Conservation (phyloP, 305 asterid species). For the Petunia hybrid region DNA sequence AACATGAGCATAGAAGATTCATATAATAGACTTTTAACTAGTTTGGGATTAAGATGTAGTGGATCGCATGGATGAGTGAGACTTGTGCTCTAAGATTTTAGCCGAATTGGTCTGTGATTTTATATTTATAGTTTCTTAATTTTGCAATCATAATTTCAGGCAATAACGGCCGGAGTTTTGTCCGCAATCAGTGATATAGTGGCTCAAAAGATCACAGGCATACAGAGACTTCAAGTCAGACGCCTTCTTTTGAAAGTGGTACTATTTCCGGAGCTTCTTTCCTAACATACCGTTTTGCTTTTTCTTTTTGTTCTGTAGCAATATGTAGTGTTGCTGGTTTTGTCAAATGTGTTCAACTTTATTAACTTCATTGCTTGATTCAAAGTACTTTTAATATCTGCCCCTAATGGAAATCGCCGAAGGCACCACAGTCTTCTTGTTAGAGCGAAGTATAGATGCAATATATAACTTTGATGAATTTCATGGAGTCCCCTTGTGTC, state of each 20-base stretch:
- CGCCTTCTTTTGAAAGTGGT: conserved; percentile 66
- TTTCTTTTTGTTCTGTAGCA: background rate
- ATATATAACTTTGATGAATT: background rate
- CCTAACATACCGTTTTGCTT: no score
- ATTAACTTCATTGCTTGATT: background rate
- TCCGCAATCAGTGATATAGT: conserved; percentile 58
- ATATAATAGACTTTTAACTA: background rate
- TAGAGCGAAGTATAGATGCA: background rate
- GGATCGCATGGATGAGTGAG: background rate
- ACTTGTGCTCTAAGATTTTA: background rate
- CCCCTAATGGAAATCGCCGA: no score
- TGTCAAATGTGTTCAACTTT: background rate
- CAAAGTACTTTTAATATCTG: no score
- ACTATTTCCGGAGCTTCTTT: background rate
- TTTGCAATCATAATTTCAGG: conserved; percentile 34
- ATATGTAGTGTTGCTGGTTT: background rate
- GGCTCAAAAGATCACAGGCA: conserved; percentile 58
- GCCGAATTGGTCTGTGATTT: background rate
- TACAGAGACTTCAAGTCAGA: conserved; percentile 55
- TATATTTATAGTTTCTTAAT: background rate
- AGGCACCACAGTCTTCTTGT: background rate
- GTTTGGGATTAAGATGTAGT: background rate
- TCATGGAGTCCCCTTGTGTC: background rate
- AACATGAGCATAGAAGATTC: background rate
- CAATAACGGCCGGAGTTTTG: conserved; percentile 51